phyloP scores from a whole-genome alignment of 2,329 filamentous ascomycete species.

The Diaporthe ampelina region DNA sequence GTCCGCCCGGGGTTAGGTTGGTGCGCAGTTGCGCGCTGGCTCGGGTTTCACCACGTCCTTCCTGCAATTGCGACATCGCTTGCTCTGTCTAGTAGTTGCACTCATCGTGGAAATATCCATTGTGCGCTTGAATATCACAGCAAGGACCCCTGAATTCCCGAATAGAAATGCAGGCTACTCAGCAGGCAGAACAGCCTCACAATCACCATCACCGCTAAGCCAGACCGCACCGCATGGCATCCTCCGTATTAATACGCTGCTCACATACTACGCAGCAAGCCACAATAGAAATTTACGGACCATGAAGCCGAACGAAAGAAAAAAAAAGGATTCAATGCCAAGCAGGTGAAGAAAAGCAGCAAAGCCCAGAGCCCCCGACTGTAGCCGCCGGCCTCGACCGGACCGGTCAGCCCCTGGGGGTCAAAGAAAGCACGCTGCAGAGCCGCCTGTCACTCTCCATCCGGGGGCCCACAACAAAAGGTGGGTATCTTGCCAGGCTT shows the following conservation, averaged over 20 bases:
- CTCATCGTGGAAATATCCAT: too few species aligned
- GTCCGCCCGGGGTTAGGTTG: not conserved
- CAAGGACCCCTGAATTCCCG: not conserved
- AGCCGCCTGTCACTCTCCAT: not conserved
- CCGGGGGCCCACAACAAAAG: not conserved
- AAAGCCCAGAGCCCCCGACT: not conserved
- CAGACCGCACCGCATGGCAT: not conserved
- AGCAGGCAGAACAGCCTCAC: not conserved
- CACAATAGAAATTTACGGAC: not conserved
- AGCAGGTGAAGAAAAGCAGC: not conserved
- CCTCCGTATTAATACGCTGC: not conserved
- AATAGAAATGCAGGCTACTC: not conserved
- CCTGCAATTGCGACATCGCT: not conserved
- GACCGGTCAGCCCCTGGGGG: not conserved
- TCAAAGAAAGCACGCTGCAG: not conserved
- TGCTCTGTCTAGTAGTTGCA: too few species aligned
- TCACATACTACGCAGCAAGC: not conserved
- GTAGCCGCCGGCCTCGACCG: slow-evolving; percentile 22
- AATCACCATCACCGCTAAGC: not conserved
- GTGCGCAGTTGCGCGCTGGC: not conserved
- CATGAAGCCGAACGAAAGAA: not conserved
- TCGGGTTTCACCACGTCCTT: not conserved
- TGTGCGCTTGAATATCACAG: too few species aligned
- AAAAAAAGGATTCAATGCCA: not conserved
- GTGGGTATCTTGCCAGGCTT: not conserved